A percentile compares a stretch with the other conserved stretches of the same genome.
Conservation (phyloP, 805 yeast genomes). For the Metschnikowia anglica region DNA sequence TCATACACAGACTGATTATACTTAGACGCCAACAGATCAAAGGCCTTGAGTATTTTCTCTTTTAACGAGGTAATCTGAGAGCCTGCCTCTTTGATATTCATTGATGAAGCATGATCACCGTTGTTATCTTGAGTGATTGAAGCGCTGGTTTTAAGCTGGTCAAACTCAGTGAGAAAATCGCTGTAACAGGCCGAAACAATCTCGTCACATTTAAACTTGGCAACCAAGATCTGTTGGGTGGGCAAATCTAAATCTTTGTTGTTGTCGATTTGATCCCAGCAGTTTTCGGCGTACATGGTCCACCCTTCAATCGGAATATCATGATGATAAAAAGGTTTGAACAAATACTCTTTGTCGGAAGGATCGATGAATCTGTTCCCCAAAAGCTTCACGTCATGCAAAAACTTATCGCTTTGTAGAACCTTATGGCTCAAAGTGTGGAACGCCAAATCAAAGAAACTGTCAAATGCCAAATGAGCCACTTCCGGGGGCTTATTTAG, state of each 20-base stretch:
- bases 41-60: conserved; percentile 47
- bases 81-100: conserved; percentile 49
- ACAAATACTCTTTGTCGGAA: conserved; percentile 40
- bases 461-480: conserved; percentile 53
- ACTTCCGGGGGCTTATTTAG: conserved; percentile 72
- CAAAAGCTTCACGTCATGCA: conserved; percentile 54
- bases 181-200: conserved; percentile 48
- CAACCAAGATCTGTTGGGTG: conserved; percentile 92
- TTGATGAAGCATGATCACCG: conserved; percentile 21
- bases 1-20: conserved; percentile 67
- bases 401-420: conserved; percentile 71
- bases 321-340: conserved; percentile 74
- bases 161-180: conserved; percentile 28
- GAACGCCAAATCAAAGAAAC: conserved; percentile 84
- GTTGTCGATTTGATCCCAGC: conserved; percentile 92
- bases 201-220: conserved; percentile 93
- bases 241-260: conserved; percentile 96
- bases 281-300: conserved; percentile 83
- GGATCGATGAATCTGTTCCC: conserved; percentile 58
- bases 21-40: conserved; percentile 73
- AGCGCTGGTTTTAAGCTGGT: conserved; percentile 14
- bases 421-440: conserved; percentile 82
- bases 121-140: conserved; percentile 1
- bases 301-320: conserved; percentile 93
- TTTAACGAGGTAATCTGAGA: conserved; percentile 44